phyloP scores from a whole-genome alignment of 2,329 filamentous ascomycete species.

The Pseudogymnoascus sp. region DNA sequence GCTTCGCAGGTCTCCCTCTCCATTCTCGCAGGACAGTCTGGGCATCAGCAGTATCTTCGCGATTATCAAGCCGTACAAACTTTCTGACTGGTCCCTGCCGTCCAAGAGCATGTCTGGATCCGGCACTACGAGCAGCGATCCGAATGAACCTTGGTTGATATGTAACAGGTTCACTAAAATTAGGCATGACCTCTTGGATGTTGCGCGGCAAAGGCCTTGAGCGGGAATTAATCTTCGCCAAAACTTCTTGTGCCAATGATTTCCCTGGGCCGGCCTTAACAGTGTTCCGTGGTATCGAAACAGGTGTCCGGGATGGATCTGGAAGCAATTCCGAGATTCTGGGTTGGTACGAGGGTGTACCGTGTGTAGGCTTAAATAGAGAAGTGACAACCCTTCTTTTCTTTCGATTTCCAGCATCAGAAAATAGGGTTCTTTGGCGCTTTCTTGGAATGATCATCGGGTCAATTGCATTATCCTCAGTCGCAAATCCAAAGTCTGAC shows the following conservation, averaged over 20 bases:
- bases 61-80: conserved; percentile 50
- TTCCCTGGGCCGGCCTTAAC: neutral
- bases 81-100: conserved; percentile 48
- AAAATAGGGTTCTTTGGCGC: conserved; percentile 14
- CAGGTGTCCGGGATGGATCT: conserved; percentile 2
- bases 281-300: neutral
- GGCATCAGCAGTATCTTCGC: conserved; percentile 53
- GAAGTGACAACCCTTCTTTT: conserved; percentile 14
- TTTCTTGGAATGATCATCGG: conserved; percentile 26
- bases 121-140: conserved; percentile 52
- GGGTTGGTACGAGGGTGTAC: conserved; percentile 16
- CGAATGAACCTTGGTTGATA: conserved; percentile 47
- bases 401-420: conserved; percentile 15
- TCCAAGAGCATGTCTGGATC: conserved; percentile 39
- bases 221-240: neutral
- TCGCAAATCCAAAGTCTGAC: conserved; percentile 19
- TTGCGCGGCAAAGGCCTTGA: neutral
- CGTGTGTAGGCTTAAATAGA: conserved; percentile 2
- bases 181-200: conserved; percentile 6
- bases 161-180: neutral
- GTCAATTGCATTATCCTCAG: conserved; percentile 27
- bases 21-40: conserved; percentile 45
- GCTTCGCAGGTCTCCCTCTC: conserved; percentile 43
- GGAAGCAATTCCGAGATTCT: conserved; percentile 23
- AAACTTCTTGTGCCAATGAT: neutral